These are phyloP conservation scores for Leishmania braziliensis DNA, from an alignment of 208 protist species.

Conservation along the genomic window DNA sequence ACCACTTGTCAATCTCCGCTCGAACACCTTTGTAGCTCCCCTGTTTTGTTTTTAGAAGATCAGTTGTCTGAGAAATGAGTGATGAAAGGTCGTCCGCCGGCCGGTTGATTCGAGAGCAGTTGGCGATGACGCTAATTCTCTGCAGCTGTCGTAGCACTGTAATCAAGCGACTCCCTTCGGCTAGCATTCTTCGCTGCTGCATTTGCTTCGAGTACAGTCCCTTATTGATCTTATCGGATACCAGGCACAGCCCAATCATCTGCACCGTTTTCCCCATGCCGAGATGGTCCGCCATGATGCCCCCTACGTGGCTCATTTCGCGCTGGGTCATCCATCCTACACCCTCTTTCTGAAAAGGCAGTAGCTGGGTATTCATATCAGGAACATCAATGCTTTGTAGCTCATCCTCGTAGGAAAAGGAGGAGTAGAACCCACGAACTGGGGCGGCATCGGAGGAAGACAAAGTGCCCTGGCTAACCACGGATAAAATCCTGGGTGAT, in stretches of 20 bases:
- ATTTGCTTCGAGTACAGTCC: slow-evolving; percentile 31
- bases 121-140: slow-evolving; percentile 78
- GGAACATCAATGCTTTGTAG: slow-evolving; percentile 68
- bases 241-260: slow-evolving; percentile 90
- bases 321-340: slow-evolving; percentile 90
- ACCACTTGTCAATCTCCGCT: slow-evolving; percentile 81
- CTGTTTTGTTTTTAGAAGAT: slow-evolving; percentile 27
- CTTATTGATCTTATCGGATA: slow-evolving; percentile 64
- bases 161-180: slow-evolving; percentile 61
- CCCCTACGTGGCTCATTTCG: slow-evolving; percentile 75
- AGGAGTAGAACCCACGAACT: slow-evolving; percentile 84
- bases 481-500: slow-evolving; percentile 19
- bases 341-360: slow-evolving; percentile 92
- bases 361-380: slow-evolving; percentile 58
- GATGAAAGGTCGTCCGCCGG: slow-evolving; percentile 61
- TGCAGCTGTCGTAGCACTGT: slow-evolving; percentile 87
- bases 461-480: slow-evolving; percentile 46
- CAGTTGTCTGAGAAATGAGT: slow-evolving; percentile 50
- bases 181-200: slow-evolving; percentile 34
- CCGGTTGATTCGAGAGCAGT: slow-evolving; percentile 83
- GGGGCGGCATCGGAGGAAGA: slow-evolving; percentile 51
- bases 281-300: slow-evolving; percentile 92
- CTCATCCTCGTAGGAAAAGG: slow-evolving; percentile 73
- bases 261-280: slow-evolving; percentile 93
- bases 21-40: slow-evolving; percentile 37